Evolutionary conservation across 164 flowering plant genomes (phyloP).

Genomic region (Magnolia changhungtana): DNA sequence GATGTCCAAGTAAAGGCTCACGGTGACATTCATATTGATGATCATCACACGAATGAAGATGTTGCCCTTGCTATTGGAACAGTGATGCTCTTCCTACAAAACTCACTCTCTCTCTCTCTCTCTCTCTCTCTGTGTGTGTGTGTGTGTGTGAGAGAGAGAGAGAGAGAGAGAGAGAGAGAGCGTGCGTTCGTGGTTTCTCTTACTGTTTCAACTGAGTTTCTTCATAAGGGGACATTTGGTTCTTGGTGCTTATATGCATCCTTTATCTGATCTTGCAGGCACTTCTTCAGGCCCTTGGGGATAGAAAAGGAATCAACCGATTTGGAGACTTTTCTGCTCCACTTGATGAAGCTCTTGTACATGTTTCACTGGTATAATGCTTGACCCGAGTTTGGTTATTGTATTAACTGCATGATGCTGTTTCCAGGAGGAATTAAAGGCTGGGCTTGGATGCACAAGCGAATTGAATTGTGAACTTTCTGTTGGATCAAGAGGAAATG

Average conservation of each 20-base stretch:
- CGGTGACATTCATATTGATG: conserved; percentile 95
- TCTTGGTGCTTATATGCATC: not conserved
- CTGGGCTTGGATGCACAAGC: too few species aligned
- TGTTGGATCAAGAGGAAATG: not conserved
- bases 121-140: too few species aligned
- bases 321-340: conserved; percentile 99
- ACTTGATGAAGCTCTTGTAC: conserved; percentile 89
- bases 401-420: not conserved
- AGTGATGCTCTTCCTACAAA: conserved; percentile 26
- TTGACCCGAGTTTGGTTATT: not conserved
- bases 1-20: conserved; percentile 85
- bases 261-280: conserved; percentile 42
- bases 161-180: too few species aligned
- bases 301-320: conserved; percentile 85
- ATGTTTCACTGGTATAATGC: conserved; percentile 72
- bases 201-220: too few species aligned
- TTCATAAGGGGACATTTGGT: too few species aligned
- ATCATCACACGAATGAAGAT: conserved; percentile 98
- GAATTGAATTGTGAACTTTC: too few species aligned
- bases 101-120: too few species aligned
- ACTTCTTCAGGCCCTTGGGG: conserved; percentile 86
- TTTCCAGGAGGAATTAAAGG: too few species aligned
- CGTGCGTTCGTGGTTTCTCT: too few species aligned
- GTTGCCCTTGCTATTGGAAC: conserved; percentile 98
- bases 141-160: too few species aligned